Percentiles rank a stretch among this genome's conserved stretches.
Conservation (phyloP, 2,329 filamentous ascomycete species). For the Colletotrichum sojae region DNA sequence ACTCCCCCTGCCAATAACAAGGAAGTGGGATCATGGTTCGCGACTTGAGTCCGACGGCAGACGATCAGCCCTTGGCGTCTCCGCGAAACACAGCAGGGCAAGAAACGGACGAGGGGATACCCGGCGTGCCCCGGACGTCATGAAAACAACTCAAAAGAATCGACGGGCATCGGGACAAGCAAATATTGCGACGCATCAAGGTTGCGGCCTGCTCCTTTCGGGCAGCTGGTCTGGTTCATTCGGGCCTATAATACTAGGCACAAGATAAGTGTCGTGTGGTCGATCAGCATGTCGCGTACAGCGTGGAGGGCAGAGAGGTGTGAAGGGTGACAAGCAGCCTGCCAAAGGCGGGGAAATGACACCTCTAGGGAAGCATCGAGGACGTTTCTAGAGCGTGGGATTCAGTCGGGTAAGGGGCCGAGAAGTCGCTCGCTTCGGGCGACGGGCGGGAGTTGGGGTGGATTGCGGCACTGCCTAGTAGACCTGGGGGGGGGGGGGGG, state of each 20-base stretch:
- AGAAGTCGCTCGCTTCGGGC: constrained; percentile 18
- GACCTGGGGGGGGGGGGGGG: no score
- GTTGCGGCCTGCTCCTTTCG: constrained; percentile 22
- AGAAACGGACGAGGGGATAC: background rate
- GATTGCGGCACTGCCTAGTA: background rate
- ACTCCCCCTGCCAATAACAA: constrained; percentile 13
- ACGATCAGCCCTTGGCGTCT: constrained; percentile 16
- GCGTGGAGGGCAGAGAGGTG: background rate
- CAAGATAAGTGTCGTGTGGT: constrained; percentile 6
- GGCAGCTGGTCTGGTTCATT: constrained; percentile 9
- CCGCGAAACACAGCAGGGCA: constrained; percentile 4
- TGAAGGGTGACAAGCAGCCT: background rate
- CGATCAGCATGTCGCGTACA: constrained; percentile 34
- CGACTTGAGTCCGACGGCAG: constrained; percentile 21
- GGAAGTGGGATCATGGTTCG: constrained; percentile 8
- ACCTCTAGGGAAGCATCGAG: constrained; percentile 4
- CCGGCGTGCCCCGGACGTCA: background rate
- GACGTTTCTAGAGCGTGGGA: background rate
- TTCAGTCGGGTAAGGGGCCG: constrained; percentile 9
- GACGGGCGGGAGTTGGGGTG: constrained; percentile 29
- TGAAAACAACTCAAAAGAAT: no score
- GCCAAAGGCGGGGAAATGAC: constrained; percentile 17
- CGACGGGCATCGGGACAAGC: constrained; percentile 13
- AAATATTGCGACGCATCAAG: constrained; percentile 32
- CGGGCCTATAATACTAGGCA: constrained; percentile 33